Evolutionary conservation across 805 yeast species (phyloP).

Genomic region (Yamadazyma sp.): DNA sequence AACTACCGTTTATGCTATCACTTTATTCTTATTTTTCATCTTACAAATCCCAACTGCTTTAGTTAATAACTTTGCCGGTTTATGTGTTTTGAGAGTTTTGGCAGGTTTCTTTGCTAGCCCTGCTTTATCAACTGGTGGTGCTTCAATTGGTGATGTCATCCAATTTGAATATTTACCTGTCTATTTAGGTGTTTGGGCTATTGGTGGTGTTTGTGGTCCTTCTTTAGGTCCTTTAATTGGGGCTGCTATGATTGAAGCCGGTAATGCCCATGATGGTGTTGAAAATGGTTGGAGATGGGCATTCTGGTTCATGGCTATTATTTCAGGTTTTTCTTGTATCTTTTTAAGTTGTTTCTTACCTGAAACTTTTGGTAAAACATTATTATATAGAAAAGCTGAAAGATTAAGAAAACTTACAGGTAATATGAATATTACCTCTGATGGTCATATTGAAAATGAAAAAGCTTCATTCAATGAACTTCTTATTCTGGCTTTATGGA

Average conservation of each 20-base stretch:
- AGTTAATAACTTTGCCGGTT: conserved; percentile 47
- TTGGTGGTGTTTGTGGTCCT: conserved; percentile 55
- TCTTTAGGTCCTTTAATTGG: conserved; percentile 57
- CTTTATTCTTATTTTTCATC: conserved; percentile 47
- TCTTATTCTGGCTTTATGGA: conserved; percentile 35
- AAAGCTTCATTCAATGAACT: conserved; percentile 17
- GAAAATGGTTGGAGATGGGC: conserved; percentile 45
- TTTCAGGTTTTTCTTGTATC: conserved; percentile 36
- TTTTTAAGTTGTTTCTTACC: conserved; percentile 42
- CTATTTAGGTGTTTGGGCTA: conserved; percentile 50
- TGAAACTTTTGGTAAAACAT: conserved; percentile 44
- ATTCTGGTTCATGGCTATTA: conserved; percentile 49
- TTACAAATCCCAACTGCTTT: conserved; percentile 60
- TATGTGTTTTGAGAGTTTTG: conserved; percentile 50
- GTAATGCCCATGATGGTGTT: conserved; percentile 3
- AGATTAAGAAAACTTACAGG: conserved; percentile 51
- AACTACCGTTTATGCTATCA: conserved; percentile 45
- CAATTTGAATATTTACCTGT: conserved; percentile 40
- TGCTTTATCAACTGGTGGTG: conserved; percentile 57
- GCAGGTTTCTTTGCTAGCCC: conserved; percentile 58
- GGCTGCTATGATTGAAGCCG: conserved; percentile 49
- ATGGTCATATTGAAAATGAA: conserved; percentile 33
- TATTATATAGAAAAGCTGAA: conserved; percentile 46
- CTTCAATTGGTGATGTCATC: conserved; percentile 50
- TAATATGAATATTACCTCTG: conserved; percentile 38